Evolutionary conservation across 768 basidiomycete genomes (phyloP).

Genomic region (Amyloporia xantha): DNA sequence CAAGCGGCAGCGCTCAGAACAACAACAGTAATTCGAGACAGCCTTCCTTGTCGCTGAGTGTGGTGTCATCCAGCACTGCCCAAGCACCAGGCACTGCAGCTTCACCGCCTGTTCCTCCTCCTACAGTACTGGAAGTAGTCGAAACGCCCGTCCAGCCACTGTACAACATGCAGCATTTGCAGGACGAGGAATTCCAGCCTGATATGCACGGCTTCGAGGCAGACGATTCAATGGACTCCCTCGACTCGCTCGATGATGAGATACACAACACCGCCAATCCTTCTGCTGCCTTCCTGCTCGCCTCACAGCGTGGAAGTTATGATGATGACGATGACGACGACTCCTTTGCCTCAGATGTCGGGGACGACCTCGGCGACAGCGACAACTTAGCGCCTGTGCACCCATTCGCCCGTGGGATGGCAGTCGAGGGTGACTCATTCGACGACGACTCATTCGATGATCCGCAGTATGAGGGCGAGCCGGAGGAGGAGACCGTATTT

Average conservation of each 20-base stretch:
- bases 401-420: slow-evolving; percentile 46
- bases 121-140: slow-evolving; percentile 5
- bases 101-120: slow-evolving; percentile 8
- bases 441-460: slow-evolving; percentile 46
- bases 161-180: slow-evolving; percentile 20
- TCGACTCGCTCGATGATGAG: slow-evolving; percentile 38
- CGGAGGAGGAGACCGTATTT: slow-evolving; percentile 65
- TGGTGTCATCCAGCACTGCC: slow-evolving; percentile 5
- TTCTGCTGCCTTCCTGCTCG: slow-evolving; percentile 67
- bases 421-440: slow-evolving; percentile 39
- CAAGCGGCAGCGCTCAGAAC: not conserved
- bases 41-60: not conserved
- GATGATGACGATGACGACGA: slow-evolving; percentile 37
- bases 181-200: slow-evolving; percentile 20
- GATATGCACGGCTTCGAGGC: slow-evolving; percentile 25
- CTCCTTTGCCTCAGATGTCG: slow-evolving; percentile 44
- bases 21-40: not conserved
- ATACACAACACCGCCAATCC: slow-evolving; percentile 55
- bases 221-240: slow-evolving; percentile 52
- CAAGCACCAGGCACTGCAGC: slow-evolving; percentile 7
- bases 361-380: slow-evolving; percentile 41
- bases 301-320: slow-evolving; percentile 32
- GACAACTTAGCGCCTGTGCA: slow-evolving; percentile 41
- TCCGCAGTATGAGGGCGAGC: slow-evolving; percentile 28
- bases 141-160: slow-evolving; percentile 22